Evolutionary conservation across 768 basidiomycete species (phyloP).

Genomic region (Lentinula edodes): DNA sequence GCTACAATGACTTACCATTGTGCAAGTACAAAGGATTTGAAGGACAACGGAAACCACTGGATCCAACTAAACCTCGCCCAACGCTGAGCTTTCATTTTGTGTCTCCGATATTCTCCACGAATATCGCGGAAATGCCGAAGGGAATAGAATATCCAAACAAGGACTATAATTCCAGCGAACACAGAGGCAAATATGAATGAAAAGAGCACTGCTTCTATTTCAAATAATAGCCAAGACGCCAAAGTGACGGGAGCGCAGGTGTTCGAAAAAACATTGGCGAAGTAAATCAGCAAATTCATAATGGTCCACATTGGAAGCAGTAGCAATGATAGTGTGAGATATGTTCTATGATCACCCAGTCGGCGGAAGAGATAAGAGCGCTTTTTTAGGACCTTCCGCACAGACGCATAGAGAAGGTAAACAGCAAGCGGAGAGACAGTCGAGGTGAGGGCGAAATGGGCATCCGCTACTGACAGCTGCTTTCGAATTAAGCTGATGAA

Average conservation of each 20-base stretch:
- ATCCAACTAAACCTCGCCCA: conserved; percentile 4
- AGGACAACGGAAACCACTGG: neutral
- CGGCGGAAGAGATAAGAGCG: conserved; percentile 3
- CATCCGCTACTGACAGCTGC: conserved; percentile 5
- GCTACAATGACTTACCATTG: neutral
- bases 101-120: conserved; percentile 4
- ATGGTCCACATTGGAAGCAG: conserved; percentile 5
- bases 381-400: neutral
- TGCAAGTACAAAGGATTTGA: neutral
- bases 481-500: conserved; percentile 6
- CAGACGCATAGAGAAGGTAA: conserved; percentile 4
- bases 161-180: neutral
- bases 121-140: conserved; percentile 8
- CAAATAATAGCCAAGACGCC: conserved; percentile 2
- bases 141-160: neutral
- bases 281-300: conserved; percentile 5
- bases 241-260: conserved; percentile 4
- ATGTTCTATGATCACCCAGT: neutral
- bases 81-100: neutral
- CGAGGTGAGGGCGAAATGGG: conserved; percentile 8
- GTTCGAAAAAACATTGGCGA: conserved; percentile 1
- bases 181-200: conserved; percentile 1
- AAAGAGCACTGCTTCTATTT: neutral
- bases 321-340: neutral
- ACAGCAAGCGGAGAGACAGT: conserved; percentile 8